Percentiles rank a stretch among this genome's conserved stretches.
These are phyloP conservation scores for Ploettnerulaceae sp. DNA, from an alignment of 2,329 filamentous ascomycete genomes.

Conservation along the genomic window DNA sequence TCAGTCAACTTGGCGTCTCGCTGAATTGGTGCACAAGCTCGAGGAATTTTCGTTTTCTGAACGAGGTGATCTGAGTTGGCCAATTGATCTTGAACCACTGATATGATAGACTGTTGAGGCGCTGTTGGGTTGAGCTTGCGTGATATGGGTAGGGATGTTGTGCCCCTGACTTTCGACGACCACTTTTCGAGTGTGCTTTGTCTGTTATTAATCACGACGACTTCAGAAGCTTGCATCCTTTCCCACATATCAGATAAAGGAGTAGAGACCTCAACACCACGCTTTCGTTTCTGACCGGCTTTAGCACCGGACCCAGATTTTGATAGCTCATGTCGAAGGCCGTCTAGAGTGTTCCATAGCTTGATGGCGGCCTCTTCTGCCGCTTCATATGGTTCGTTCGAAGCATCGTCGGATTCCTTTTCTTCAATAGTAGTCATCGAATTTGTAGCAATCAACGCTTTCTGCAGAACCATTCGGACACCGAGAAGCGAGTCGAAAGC, in stretches of 20 bases:
- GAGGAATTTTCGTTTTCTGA: constrained; percentile 63
- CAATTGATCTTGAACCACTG: constrained; percentile 65
- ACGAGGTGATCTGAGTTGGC: constrained; percentile 60
- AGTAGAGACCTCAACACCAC: constrained; percentile 48
- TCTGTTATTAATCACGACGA: constrained; percentile 53
- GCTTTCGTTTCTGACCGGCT: constrained; percentile 59
- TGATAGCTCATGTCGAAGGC: constrained; percentile 58
- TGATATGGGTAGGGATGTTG: constrained; percentile 50
- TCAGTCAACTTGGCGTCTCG: constrained; percentile 51
- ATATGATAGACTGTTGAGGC: constrained; percentile 57
- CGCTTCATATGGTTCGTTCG: constrained; percentile 55
- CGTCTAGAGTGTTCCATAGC: constrained; percentile 76
- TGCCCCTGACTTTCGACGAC: constrained; percentile 71
- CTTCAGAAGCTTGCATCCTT: constrained; percentile 63
- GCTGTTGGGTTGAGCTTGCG: constrained; percentile 51
- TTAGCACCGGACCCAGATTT: constrained; percentile 40
- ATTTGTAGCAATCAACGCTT: constrained; percentile 78
- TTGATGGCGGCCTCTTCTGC: constrained; percentile 83
- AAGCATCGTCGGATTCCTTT: constrained; percentile 37
- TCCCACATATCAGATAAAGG: constrained; percentile 66
- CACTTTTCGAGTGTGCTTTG: constrained; percentile 80
- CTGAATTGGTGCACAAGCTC: constrained; percentile 72
- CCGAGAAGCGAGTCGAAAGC: constrained; percentile 87
- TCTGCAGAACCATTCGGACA: constrained; percentile 87
- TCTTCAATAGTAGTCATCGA: constrained; percentile 52